phyloP scores from a whole-genome alignment of 805 yeast species.

The Isabelozyma pseudorhagii region DNA sequence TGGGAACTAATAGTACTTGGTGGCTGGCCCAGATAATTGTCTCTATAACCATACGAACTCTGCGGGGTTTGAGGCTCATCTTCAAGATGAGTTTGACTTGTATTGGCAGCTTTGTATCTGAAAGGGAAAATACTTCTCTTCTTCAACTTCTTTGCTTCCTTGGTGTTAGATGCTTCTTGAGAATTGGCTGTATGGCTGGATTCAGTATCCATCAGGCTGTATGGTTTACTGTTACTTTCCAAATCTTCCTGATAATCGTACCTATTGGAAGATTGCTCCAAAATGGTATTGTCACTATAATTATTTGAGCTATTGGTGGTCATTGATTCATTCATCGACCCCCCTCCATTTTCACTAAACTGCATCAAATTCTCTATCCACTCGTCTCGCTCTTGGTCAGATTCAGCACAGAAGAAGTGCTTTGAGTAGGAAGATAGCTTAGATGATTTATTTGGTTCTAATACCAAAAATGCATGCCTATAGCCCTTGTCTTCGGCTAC shows the following conservation, averaged over 20 bases:
- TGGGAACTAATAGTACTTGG: not conserved
- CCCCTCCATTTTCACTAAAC: slow-evolving; percentile 16
- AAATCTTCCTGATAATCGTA: slow-evolving; percentile 13
- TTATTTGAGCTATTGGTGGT: slow-evolving; percentile 1
- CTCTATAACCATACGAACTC: not conserved
- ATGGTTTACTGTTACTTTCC: slow-evolving; percentile 1
- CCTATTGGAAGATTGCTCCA: slow-evolving; percentile 5
- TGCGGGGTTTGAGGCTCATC: not conserved
- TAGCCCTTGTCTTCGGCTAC: slow-evolving; percentile 47
- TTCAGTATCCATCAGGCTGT: not conserved
- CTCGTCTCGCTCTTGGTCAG: slow-evolving; percentile 67
- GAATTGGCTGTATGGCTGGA: not conserved
- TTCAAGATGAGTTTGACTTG: not conserved
- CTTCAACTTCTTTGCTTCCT: slow-evolving; percentile 44
- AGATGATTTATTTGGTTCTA: slow-evolving; percentile 42
- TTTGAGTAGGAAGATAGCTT: slow-evolving; percentile 40
- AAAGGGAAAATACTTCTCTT: slow-evolving; percentile 64
- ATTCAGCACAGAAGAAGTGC: slow-evolving; percentile 76
- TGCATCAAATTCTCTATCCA: slow-evolving; percentile 57
- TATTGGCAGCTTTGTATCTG: slow-evolving; percentile 23
- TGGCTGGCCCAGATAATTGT: not conserved
- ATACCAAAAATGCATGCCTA: slow-evolving; percentile 58
- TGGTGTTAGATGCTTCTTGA: slow-evolving; percentile 8
- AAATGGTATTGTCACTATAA: not conserved
- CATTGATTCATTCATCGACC: not conserved